A percentile compares a stretch with the other conserved stretches of the same genome.
Evolutionary conservation across 768 basidiomycete species (phyloP).

Genomic region (Collybia mongolica): DNA sequence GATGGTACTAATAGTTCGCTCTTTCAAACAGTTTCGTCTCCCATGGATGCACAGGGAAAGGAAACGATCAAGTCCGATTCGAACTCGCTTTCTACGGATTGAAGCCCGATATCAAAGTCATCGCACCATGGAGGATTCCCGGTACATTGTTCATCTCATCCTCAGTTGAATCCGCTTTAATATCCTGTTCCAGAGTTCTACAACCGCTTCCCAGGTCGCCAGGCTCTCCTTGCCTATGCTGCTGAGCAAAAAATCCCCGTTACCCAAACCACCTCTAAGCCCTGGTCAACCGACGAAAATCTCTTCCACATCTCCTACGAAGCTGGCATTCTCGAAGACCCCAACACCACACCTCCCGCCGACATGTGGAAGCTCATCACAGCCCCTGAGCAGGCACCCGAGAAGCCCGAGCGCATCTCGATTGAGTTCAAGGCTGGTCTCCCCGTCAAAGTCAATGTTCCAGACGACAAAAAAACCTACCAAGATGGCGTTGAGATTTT

Average conservation of each 20-base stretch:
- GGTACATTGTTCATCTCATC: slow-evolving; percentile 41
- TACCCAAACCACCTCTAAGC: slow-evolving; percentile 92
- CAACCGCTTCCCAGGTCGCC: slow-evolving; percentile 94
- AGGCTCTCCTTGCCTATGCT: slow-evolving; percentile 89
- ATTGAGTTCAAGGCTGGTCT: slow-evolving; percentile 89
- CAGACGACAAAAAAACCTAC: slow-evolving; percentile 55
- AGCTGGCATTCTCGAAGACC: slow-evolving; percentile 97
- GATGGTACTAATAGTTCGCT: background rate
- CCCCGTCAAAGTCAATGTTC: slow-evolving; percentile 76
- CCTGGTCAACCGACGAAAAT: slow-evolving; percentile 99
- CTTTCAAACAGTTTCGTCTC: slow-evolving; percentile 72
- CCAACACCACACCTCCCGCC: slow-evolving; percentile 85
- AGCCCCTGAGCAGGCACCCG: slow-evolving; percentile 79
- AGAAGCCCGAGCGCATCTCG: slow-evolving; percentile 70
- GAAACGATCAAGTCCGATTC: slow-evolving; percentile 99
- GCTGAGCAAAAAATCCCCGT: slow-evolving; percentile 89
- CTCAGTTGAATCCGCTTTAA: background rate
- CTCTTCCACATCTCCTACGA: slow-evolving; percentile 99
- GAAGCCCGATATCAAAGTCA: slow-evolving; percentile 97
- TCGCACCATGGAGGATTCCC: slow-evolving; percentile 97
- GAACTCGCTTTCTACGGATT: slow-evolving; percentile 99
- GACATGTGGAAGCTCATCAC: slow-evolving; percentile 99
- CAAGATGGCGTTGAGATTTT: slow-evolving; percentile 97
- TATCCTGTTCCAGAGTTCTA: slow-evolving; percentile 71
- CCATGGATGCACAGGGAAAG: slow-evolving; percentile 99